Base-by-base conservation (phyloP, 805 yeast genomes). In the Candida verbasci region DNA sequence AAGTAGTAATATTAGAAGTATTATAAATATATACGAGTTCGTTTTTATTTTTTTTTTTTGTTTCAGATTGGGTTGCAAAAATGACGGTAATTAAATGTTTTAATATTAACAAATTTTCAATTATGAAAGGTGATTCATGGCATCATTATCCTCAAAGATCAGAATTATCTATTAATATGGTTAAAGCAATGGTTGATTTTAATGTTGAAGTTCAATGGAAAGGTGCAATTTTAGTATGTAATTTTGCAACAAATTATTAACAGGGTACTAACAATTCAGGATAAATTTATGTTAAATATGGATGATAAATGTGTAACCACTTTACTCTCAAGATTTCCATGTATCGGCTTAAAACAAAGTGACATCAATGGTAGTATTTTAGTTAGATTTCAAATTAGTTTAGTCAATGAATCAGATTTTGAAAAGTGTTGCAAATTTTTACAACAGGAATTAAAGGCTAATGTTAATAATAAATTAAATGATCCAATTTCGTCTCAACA, bases 91-190 rank as follows among this genome's bases (percentile, higher is more conserved):
- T 25, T 9, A 17, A 22, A 10, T 17, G 24, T 24, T 40, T 27
- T 17, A 37, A 34, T 27, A 40, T 40, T 21, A 40, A 24, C 16
- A 41, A 41, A 28, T 41, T 34, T 15, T 41, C 44, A 8, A 24
- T 33, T 9, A 38, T 26, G 17, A 26, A 22, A 4, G 24, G 27
- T n/a, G 43, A 40, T 14, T 22, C 41, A 6, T 61, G 67, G 67
- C 40, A 44, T 37, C 66, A 61, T 37, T 51, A 43, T 27, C 67
- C 67, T 2, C 60, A 60, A 27, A 35, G 60, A 15, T 41, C 58
- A 8, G 58, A 52, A 25, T 16, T 56, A 9, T 40, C 50, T 6
- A 34, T 53, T 11, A 41, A 41, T 21, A 43, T 56, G 33, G 36
- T 46, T 15, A 29, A 38, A 17, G 38, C 8, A 4, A 11, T 17